These are phyloP conservation scores for Ministeria vibrans DNA, from an alignment of 78 protist genomes.

Conservation along the genomic window DNA sequence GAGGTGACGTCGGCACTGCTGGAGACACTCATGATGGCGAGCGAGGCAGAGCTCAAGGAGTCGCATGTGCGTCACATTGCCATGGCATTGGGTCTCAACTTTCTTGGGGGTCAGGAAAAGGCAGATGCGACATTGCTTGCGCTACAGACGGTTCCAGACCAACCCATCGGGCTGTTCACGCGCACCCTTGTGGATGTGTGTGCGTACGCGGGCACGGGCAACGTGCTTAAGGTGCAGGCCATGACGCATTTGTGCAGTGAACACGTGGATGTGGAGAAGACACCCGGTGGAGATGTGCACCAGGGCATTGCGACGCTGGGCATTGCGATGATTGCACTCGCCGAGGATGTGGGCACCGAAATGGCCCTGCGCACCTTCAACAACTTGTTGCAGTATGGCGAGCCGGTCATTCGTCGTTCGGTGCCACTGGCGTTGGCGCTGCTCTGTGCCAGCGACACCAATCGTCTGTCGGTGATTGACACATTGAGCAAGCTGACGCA, in stretches of 20 bases:
- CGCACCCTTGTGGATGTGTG: constrained; percentile 57
- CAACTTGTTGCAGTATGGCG: constrained; percentile 80
- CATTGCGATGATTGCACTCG: constrained; percentile 90
- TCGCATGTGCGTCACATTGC: constrained; percentile 44
- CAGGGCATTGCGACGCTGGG: constrained; percentile 78
- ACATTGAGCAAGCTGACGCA: constrained; percentile 84
- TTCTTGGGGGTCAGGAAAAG: constrained; percentile 60
- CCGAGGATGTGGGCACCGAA: constrained; percentile 90
- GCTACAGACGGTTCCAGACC: constrained; percentile 42
- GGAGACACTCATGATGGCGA: constrained; percentile 37
- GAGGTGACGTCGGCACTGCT: constrained; percentile 54
- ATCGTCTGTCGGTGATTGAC: constrained; percentile 61
- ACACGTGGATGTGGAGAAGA: constrained; percentile 50
- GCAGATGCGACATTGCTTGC: constrained; percentile 75
- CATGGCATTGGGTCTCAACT: constrained; percentile 72
- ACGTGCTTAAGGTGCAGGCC: constrained; percentile 89
- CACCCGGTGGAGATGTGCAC: constrained; percentile 24
- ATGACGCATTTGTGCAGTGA: constrained; percentile 68
- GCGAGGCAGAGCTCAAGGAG: constrained; percentile 1
- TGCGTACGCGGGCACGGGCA: constrained; percentile 96
- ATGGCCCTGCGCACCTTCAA: constrained; percentile 86
- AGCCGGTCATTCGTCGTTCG: constrained; percentile 8
- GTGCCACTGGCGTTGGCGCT: constrained; percentile 89
- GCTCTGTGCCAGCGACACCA: constrained; percentile 77
- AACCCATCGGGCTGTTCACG: not conserved